Conservation (phyloP, 2,329 filamentous ascomycete species). For the Sclerotinia spermophila region DNA sequence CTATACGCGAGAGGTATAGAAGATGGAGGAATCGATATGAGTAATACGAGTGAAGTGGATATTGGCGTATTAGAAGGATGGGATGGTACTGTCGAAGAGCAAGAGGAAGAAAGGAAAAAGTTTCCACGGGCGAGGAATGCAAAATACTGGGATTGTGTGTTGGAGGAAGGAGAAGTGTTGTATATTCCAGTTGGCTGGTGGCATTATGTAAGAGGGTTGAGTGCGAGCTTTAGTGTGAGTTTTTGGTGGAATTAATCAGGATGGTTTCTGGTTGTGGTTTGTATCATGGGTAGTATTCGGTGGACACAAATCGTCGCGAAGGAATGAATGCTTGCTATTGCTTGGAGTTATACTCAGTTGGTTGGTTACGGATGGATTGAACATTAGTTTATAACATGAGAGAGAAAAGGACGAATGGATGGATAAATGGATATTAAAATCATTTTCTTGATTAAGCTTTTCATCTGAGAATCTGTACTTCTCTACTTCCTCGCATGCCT, state of each 20-base stretch:
- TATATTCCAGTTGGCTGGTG: slow-evolving; percentile 96
- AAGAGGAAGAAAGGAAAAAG: slow-evolving; percentile 21
- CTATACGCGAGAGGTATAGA: slow-evolving; percentile 62
- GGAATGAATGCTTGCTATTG: too few species aligned
- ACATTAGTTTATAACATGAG: too few species aligned
- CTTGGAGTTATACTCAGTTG: too few species aligned
- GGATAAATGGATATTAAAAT: neutral
- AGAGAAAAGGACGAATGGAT: too few species aligned
- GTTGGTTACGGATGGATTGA: too few species aligned
- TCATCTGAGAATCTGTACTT: too few species aligned
- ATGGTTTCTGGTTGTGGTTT: neutral
- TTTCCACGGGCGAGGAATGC: slow-evolving; percentile 29
- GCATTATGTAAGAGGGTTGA: slow-evolving; percentile 90
- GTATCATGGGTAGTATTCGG: too few species aligned
- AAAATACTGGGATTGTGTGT: slow-evolving; percentile 63
- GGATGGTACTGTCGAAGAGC: slow-evolving; percentile 42
- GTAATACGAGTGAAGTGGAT: slow-evolving; percentile 81
- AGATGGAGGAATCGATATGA: slow-evolving; percentile 76
- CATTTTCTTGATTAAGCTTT: too few species aligned
- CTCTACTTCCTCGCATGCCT: too few species aligned
- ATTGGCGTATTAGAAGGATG: slow-evolving; percentile 65
- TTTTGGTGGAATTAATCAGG: slow-evolving; percentile 77
- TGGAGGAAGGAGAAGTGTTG: slow-evolving; percentile 77
- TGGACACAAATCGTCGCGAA: too few species aligned
- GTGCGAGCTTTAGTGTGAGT: slow-evolving; percentile 87